Evolutionary conservation across 2,329 filamentous ascomycete species (phyloP).

Genomic region (Fusarium floridanum): DNA sequence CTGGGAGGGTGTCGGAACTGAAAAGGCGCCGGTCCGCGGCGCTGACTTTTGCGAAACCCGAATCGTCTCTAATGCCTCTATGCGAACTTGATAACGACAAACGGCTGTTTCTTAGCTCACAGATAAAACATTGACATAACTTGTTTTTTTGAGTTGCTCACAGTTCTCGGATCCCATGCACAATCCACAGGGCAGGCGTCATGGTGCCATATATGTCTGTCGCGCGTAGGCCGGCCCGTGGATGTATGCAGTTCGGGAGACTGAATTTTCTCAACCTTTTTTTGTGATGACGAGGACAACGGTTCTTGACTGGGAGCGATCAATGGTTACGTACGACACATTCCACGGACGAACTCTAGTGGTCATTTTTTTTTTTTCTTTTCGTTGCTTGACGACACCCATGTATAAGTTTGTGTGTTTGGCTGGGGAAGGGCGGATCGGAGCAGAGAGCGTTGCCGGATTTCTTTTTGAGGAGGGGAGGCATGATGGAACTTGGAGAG

Average conservation of each 20-base stretch:
- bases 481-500: slow-evolving; percentile 10
- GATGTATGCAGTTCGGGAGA: slow-evolving; percentile 35
- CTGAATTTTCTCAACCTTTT: slow-evolving; percentile 28
- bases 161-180: slow-evolving; percentile 40
- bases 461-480: slow-evolving; percentile 10
- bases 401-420: slow-evolving; percentile 43
- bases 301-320: slow-evolving; percentile 35
- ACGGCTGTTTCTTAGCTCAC: slow-evolving; percentile 59
- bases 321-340: slow-evolving; percentile 26
- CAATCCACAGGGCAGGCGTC: slow-evolving; percentile 38
- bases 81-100: slow-evolving; percentile 57
- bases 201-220: slow-evolving; percentile 29
- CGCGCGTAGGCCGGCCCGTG: slow-evolving; percentile 42
- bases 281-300: slow-evolving; percentile 33
- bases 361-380: slow-evolving; percentile 22
- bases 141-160: slow-evolving; percentile 47
- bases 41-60: slow-evolving; percentile 48
- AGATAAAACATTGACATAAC: slow-evolving; percentile 55
- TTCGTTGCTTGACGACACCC: slow-evolving; percentile 37
- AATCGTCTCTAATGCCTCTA: slow-evolving; percentile 55
- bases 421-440: not conserved
- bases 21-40: slow-evolving; percentile 44
- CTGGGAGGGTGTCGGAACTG: slow-evolving; percentile 46
- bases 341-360: slow-evolving; percentile 35
- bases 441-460: slow-evolving; percentile 25